A percentile compares a stretch with the other conserved stretches of the same genome.
phyloP scores from a whole-genome alignment of 495 filamentous ascomycete genomes.

The Annulohypoxylon nitens region DNA sequence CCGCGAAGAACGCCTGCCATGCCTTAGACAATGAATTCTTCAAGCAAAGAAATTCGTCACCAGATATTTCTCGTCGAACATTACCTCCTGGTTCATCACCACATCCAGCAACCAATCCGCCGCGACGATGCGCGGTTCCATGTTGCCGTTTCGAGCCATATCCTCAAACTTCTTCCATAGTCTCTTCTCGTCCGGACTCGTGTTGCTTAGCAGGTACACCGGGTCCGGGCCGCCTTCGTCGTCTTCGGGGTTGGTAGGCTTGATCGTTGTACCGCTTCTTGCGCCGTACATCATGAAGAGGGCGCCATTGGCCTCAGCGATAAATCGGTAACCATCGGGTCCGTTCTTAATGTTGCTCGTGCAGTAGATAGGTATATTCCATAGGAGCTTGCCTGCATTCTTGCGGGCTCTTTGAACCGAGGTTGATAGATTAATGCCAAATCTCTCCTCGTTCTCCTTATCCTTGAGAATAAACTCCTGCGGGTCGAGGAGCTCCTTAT shows the following conservation, averaged over 20 bases:
- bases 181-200: slow-evolving; percentile 71
- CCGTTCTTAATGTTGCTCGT: slow-evolving; percentile 82
- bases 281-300: slow-evolving; percentile 82
- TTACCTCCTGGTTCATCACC: slow-evolving; percentile 84
- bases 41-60: slow-evolving; percentile 52
- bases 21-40: slow-evolving; percentile 28
- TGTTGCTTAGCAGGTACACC: slow-evolving; percentile 81
- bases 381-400: slow-evolving; percentile 81
- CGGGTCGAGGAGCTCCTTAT: slow-evolving; percentile 65
- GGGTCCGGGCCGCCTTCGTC: slow-evolving; percentile 73
- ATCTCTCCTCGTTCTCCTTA: slow-evolving; percentile 74
- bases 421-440: slow-evolving; percentile 74
- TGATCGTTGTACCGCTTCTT: slow-evolving; percentile 70
- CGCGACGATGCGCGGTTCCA: slow-evolving; percentile 79
- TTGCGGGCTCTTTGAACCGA: slow-evolving; percentile 75
- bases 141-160: slow-evolving; percentile 77
- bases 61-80: slow-evolving; percentile 73
- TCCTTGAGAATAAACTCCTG: slow-evolving; percentile 77
- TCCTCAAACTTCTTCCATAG: slow-evolving; percentile 85
- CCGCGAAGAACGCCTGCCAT: slow-evolving; percentile 6
- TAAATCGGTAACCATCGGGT: slow-evolving; percentile 82
- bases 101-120: slow-evolving; percentile 91
- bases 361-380: slow-evolving; percentile 81
- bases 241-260: slow-evolving; percentile 67
- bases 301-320: slow-evolving; percentile 90